Evolutionary conservation across 495 filamentous ascomycete species (phyloP).

Genomic region (Neurospora sp.): DNA sequence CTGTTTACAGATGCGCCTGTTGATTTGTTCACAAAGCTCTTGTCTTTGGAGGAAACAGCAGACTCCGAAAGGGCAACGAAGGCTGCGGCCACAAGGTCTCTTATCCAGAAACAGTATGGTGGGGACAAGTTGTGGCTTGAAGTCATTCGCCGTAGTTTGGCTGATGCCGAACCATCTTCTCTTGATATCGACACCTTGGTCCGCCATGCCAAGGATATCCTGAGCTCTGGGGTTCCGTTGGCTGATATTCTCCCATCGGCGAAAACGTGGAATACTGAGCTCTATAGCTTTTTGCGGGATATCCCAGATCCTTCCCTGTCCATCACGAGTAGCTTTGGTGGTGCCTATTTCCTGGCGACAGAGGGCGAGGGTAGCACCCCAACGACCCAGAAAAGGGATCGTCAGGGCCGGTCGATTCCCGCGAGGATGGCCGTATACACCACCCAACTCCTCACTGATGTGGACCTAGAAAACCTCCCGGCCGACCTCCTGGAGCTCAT

Average conservation of each 20-base stretch:
- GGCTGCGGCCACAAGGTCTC: slow-evolving; percentile 18
- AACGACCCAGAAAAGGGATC: slow-evolving; percentile 41
- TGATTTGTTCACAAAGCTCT: slow-evolving; percentile 29
- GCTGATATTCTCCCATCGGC: slow-evolving; percentile 34
- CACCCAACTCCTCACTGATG: slow-evolving; percentile 39
- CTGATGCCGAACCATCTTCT: slow-evolving; percentile 27
- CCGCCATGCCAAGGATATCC: slow-evolving; percentile 25
- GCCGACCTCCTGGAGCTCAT: slow-evolving; percentile 33
- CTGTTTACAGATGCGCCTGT: slow-evolving; percentile 29
- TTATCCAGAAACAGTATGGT: slow-evolving; percentile 24
- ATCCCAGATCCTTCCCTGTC: slow-evolving; percentile 53
- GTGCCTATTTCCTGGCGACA: slow-evolving; percentile 56
- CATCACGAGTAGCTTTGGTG: slow-evolving; percentile 61
- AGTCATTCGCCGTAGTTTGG: slow-evolving; percentile 34
- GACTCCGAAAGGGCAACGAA: slow-evolving; percentile 26
- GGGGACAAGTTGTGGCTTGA: slow-evolving; percentile 21
- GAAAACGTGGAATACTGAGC: slow-evolving; percentile 30
- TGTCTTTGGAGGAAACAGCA: slow-evolving; percentile 35
- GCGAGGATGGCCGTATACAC: slow-evolving; percentile 66
- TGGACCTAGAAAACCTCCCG: slow-evolving; percentile 19
- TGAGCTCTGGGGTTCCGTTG: slow-evolving; percentile 11
- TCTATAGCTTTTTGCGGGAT: slow-evolving; percentile 49
- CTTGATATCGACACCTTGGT: slow-evolving; percentile 37
- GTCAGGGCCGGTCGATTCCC: slow-evolving; percentile 56
- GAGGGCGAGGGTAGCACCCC: slow-evolving; percentile 11